Conservation (phyloP, 2,329 filamentous ascomycete species). For the Aureobasidium pullulans region DNA sequence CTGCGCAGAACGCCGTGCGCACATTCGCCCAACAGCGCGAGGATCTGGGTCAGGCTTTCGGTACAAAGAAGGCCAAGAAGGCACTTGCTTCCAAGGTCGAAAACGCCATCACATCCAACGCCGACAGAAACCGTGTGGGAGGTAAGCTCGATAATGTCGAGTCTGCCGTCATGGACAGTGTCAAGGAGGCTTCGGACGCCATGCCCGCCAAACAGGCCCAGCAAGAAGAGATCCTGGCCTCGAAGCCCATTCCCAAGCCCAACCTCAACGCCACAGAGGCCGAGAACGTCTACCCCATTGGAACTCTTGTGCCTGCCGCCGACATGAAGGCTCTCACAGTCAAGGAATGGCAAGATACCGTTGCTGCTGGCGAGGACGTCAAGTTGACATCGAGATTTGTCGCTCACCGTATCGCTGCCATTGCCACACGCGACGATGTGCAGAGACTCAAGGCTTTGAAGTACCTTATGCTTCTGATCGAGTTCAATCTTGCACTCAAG, state of each 20-base stretch:
- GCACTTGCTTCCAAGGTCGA: constrained; percentile 60
- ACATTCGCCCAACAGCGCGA: constrained; percentile 55
- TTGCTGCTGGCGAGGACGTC: constrained; percentile 52
- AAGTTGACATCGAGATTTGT: constrained; percentile 57
- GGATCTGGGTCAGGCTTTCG: constrained; percentile 69
- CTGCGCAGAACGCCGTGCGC: constrained; percentile 22
- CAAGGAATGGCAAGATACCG: constrained; percentile 65
- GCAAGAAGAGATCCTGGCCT: constrained; percentile 55
- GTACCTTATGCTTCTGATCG: constrained; percentile 42
- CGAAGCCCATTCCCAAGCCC: constrained; percentile 65
- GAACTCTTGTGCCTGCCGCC: constrained; percentile 59
- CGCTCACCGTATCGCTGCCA: constrained; percentile 52
- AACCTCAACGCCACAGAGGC: constrained; percentile 61
- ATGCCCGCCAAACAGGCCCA: constrained; percentile 62
- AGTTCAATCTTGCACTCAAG: constrained; percentile 38
- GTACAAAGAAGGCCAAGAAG: constrained; percentile 80
- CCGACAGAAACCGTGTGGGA: constrained; percentile 36
- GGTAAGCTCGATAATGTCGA: constrained; percentile 48
- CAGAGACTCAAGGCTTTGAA: constrained; percentile 41
- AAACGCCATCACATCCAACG: constrained; percentile 54
- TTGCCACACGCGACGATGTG: constrained; percentile 47
- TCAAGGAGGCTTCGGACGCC: constrained; percentile 54
- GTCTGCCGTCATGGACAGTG: constrained; percentile 54
- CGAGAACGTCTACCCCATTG: constrained; percentile 64
- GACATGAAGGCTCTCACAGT: constrained; percentile 61